Conservation (phyloP, 2,329 filamentous ascomycete genomes). For the Aspergillus sp. region DNA sequence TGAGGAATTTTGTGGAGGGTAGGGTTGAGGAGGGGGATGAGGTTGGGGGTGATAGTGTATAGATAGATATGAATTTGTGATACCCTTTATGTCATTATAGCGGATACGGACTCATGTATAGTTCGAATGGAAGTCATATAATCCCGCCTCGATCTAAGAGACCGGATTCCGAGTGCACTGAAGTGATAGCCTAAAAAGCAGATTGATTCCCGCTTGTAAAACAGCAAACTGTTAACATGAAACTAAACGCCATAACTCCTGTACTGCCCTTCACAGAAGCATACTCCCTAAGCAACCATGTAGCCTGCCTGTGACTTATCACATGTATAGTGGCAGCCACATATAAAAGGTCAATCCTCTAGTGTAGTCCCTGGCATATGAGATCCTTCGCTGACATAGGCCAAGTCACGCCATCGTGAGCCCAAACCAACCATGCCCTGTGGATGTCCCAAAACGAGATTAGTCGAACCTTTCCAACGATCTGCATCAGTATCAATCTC, state of each 20-base stretch:
- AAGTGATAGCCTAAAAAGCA: background rate
- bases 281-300: background rate
- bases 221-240: background rate
- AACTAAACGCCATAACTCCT: no score
- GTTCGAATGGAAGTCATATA: background rate
- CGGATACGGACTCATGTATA: background rate
- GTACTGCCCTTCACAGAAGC: background rate
- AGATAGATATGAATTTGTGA: background rate
- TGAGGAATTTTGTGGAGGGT: conserved; percentile 28
- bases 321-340: background rate
- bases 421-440: no score
- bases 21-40: background rate
- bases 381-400: no score
- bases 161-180: no score
- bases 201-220: background rate
- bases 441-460: no score
- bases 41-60: background rate
- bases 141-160: no score
- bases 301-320: background rate
- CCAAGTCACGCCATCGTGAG: no score
- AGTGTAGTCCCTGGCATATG: no score
- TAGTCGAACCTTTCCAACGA: no score
- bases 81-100: background rate
- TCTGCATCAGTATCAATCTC: no score
- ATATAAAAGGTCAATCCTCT: no score